Percentiles rank a stretch among this genome's conserved stretches.
phyloP scores from a whole-genome alignment of 2,329 filamentous ascomycete genomes.

The Pseudogymnoascus pannorum region DNA sequence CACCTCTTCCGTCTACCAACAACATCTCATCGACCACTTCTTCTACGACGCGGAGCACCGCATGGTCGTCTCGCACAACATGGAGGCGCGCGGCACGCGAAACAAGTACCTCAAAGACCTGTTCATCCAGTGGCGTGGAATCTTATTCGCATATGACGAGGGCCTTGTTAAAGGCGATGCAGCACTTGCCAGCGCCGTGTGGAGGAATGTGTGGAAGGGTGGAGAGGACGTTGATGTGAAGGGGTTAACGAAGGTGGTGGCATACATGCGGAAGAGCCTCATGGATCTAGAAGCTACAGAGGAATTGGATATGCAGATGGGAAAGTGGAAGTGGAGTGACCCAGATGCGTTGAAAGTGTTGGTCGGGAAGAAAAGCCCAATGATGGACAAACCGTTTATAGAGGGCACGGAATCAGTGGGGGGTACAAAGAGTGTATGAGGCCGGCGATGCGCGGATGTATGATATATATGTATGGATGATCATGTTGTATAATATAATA shows the following conservation, averaged over 20 bases:
- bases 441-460: neutral
- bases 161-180: conserved; percentile 70
- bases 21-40: conserved; percentile 90
- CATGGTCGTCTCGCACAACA: conserved; percentile 74
- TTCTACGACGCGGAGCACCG: conserved; percentile 81
- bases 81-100: conserved; percentile 50
- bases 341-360: conserved; percentile 33
- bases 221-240: conserved; percentile 53
- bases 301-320: conserved; percentile 44
- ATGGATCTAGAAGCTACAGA: conserved; percentile 43
- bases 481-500: conserved; percentile 8
- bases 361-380: conserved; percentile 32
- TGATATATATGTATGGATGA: conserved; percentile 7
- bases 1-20: conserved; percentile 69
- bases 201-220: conserved; percentile 88
- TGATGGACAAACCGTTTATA: conserved; percentile 31
- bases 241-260: conserved; percentile 53
- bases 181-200: conserved; percentile 72
- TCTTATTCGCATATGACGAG: conserved; percentile 78
- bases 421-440: neutral
- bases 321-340: conserved; percentile 43
- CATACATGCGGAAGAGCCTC: conserved; percentile 54
- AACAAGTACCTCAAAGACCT: conserved; percentile 75
- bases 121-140: conserved; percentile 86
- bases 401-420: conserved; percentile 14